Base-by-base conservation (phyloP, 139 green algal species). In the Marvania coccoides region DNA sequence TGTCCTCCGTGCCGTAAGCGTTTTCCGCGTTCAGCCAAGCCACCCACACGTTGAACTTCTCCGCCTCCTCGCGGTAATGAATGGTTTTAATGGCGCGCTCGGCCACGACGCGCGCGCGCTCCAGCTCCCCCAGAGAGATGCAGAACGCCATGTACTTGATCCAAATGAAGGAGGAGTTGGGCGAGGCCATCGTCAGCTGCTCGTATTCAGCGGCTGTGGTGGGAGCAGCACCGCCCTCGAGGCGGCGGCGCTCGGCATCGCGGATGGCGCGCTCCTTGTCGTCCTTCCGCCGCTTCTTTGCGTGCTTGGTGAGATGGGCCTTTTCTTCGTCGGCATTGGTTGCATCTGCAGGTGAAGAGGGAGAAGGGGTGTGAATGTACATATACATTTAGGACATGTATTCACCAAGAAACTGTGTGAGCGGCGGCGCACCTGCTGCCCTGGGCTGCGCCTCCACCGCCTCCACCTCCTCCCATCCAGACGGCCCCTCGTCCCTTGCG, bases 1-100 rank as follows among this genome's bases (percentile, higher is more conserved):
- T 83, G 48, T 95, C 88, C 62, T 90, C 85, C 9, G 73, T 76
- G n/a, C 90, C 94, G 60, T 94, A 87, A 15, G 74, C 64, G 53
- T 90, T 92, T 77, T 99, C 94, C 57, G 97, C 62, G 72, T 98
- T 98, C 6, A 99, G 76, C 58, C 73, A 89, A 12, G 94, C 94
- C 51, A 95, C 78, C 94, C 94, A 99, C 30, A 98, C 74, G 45
- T 98, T 97, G 76, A 97, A 91, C 75, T 91, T 90, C 70, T 95
- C 90, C 4, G 65, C 63, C 71, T 98, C 86, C 64, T 90, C 87
- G 28, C 87, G 85, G 65, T 47, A 65, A 3, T 19, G 23, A 0
- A 58, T 57, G 1, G 48, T 36, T 15, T 47, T 29, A 14, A 74
- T 48, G 0, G 94, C 94, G 3, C 88, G 77, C 63, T 98, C 80